These are phyloP conservation scores for Hygrophila difformis DNA, from an alignment of 257 asterid genomes.

Conservation along the genomic window DNA sequence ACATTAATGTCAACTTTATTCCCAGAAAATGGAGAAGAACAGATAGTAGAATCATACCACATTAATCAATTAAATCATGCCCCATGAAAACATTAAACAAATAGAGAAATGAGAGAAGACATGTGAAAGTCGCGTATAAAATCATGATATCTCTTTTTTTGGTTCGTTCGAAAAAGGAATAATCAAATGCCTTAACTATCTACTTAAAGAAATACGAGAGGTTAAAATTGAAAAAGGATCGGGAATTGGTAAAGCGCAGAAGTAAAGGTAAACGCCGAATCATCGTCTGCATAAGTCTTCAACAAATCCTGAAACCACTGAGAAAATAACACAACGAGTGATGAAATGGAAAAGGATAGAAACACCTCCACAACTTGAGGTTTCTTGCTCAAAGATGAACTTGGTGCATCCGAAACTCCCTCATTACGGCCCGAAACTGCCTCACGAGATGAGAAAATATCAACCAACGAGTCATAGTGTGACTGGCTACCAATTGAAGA, in stretches of 20 bases:
- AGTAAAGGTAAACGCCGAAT: no score
- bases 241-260: no score
- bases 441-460: conserved; percentile 42
- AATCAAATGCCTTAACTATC: no score
- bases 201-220: no score
- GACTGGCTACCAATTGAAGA: conserved; percentile 29
- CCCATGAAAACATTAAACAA: not conserved
- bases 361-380: conserved; percentile 22
- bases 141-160: no score
- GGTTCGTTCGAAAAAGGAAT: no score
- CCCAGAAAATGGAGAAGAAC: conserved; percentile 1
- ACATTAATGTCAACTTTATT: conserved; percentile 5
- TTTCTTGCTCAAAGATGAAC: conserved; percentile 27
- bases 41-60: not conserved
- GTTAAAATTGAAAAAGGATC: no score
- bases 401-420: conserved; percentile 29
- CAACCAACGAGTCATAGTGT: conserved; percentile 40
- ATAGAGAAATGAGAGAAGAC: not conserved
- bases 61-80: not conserved
- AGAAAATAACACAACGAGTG: not conserved
- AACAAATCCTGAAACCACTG: no score
- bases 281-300: no score
- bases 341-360: conserved; percentile 1
- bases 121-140: no score
- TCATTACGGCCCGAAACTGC: conserved; percentile 12